phyloP scores from a whole-genome alignment of 2,329 filamentous ascomycete species.

The Mycosphaerelloides madeirae region DNA sequence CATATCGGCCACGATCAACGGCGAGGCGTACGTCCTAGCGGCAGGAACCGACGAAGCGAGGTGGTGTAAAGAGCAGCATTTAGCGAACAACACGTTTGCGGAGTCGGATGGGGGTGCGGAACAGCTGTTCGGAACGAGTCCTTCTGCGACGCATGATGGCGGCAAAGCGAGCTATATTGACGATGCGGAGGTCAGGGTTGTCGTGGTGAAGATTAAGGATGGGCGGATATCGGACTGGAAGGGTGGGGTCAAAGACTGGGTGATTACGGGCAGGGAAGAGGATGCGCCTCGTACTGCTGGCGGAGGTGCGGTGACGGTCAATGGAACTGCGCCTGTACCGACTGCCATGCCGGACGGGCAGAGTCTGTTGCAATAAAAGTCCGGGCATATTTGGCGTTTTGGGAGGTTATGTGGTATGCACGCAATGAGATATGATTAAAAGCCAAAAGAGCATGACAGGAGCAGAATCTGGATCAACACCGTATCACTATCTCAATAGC shows the following conservation, averaged over 20 bases:
- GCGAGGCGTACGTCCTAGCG: slow-evolving; percentile 70
- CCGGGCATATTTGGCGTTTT: no score
- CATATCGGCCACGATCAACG: slow-evolving; percentile 91
- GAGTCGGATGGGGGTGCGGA: slow-evolving; percentile 21
- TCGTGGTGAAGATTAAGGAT: slow-evolving; percentile 77
- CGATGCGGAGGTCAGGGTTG: slow-evolving; percentile 78
- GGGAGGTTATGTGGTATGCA: no score
- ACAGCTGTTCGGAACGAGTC: slow-evolving; percentile 22
- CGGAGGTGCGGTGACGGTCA: no score
- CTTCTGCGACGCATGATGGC: slow-evolving; percentile 34
- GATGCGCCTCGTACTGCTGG: no score
- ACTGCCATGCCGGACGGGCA: no score
- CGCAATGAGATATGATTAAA: no score
- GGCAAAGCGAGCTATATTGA: slow-evolving; percentile 66
- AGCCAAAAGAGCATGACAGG: no score
- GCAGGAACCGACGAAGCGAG: slow-evolving; percentile 73
- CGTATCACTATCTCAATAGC: no score
- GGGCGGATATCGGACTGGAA: slow-evolving; percentile 93
- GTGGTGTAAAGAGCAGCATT: slow-evolving; percentile 76
- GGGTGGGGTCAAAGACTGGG: slow-evolving; percentile 82
- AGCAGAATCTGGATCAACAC: no score
- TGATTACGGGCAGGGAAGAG: slow-evolving; percentile 9
- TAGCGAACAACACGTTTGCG: slow-evolving; percentile 75
- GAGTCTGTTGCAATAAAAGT: no score
- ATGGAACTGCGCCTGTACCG: no score